These are phyloP conservation scores for Sphagnum tenellum DNA, from an alignment of 225 moss, liverwort and hornwort genomes.

Conservation along the genomic window DNA sequence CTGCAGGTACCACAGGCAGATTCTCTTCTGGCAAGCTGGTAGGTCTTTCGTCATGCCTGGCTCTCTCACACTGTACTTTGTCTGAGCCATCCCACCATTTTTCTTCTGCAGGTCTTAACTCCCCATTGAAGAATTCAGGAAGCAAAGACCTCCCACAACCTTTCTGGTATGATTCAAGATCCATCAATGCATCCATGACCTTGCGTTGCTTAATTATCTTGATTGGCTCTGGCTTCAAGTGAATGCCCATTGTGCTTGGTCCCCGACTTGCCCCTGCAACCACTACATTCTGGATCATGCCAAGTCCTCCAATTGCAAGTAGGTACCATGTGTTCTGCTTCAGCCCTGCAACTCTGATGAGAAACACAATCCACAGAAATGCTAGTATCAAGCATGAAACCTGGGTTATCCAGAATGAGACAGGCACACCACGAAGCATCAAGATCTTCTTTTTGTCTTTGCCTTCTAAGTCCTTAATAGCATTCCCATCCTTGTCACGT, in stretches of 20 bases:
- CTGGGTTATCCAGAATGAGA: slow-evolving; percentile 2
- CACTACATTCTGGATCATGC: slow-evolving; percentile 8
- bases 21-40: neutral
- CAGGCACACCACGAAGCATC: slow-evolving; percentile 1
- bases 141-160: neutral
- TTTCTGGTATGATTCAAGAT: slow-evolving; percentile 1
- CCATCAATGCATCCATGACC: slow-evolving; percentile 7
- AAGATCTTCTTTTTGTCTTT: neutral
- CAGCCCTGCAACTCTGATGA: slow-evolving; percentile 5
- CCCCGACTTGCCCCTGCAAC: slow-evolving; percentile 3
- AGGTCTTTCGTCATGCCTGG: neutral
- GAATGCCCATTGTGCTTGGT: neutral
- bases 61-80: neutral
- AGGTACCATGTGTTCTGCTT: slow-evolving; percentile 8
- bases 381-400: neutral
- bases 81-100: slow-evolving; percentile 2
- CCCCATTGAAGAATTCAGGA: neutral
- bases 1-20: too few relatives aligned
- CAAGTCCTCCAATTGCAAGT: slow-evolving; percentile 5
- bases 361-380: slow-evolving; percentile 6
- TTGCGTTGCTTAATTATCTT: neutral
- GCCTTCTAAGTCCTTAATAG: neutral
- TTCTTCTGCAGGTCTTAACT: slow-evolving; percentile 3
- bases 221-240: neutral
- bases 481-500: too few relatives aligned